phyloP scores from a whole-genome alignment of 495 filamentous ascomycete genomes.

The Hypoxylon subgilvum region DNA sequence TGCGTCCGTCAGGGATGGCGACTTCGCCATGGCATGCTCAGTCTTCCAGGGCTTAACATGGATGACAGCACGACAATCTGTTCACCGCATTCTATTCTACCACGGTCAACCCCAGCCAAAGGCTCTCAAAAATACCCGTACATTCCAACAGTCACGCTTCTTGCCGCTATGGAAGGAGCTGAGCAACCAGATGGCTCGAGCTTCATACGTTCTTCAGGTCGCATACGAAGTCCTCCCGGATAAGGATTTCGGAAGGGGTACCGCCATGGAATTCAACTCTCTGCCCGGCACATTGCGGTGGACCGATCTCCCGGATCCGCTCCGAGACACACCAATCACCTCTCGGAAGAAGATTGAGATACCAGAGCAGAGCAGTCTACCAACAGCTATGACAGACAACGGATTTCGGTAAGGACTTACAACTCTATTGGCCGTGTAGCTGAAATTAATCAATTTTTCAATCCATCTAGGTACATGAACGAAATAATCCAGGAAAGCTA shows the following conservation, averaged over 20 bases:
- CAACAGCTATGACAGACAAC: conserved; percentile 42
- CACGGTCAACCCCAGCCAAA: conserved; percentile 45
- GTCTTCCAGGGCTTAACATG: conserved; percentile 51
- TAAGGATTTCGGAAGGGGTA: conserved; percentile 38
- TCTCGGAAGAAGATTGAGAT: conserved; percentile 51
- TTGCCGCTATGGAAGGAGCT: conserved; percentile 48
- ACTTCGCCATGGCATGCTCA: conserved; percentile 45
- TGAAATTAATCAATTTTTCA: not conserved
- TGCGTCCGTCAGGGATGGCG: conserved; percentile 41
- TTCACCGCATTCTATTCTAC: conserved; percentile 47
- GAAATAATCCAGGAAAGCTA: conserved; percentile 53
- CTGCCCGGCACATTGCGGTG: conserved; percentile 45
- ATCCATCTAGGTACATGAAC: conserved; percentile 40
- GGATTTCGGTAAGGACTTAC: conserved; percentile 13
- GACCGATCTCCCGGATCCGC: conserved; percentile 53
- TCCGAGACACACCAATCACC: conserved; percentile 41
- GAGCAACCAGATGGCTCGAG: conserved; percentile 45
- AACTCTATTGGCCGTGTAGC: not conserved
- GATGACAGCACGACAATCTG: conserved; percentile 43
- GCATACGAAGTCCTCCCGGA: conserved; percentile 48
- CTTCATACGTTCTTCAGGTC: conserved; percentile 49
- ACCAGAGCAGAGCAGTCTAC: conserved; percentile 37
- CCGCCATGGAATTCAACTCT: conserved; percentile 32
- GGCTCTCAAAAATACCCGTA: conserved; percentile 41
- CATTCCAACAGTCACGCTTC: conserved; percentile 30